A percentile compares a stretch with the other conserved stretches of the same genome.
Conservation (phyloP, 495 filamentous ascomycete genomes). For the Penicillium silybi region DNA sequence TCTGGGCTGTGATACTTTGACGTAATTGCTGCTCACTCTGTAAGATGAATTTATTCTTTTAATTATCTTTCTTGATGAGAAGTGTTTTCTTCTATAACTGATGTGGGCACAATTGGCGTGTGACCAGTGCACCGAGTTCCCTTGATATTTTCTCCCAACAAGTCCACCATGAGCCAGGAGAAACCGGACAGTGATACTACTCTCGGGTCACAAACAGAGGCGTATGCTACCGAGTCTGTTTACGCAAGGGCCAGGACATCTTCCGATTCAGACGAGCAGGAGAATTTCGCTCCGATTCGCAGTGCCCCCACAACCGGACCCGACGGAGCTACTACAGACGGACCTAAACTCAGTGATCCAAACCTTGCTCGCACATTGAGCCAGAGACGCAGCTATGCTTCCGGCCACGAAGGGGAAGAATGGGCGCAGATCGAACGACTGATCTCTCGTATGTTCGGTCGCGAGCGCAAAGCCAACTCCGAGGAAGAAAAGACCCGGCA, state of each 20-base stretch:
- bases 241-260: background rate
- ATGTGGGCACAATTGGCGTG: background rate
- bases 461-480: conserved; percentile 54
- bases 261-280: background rate
- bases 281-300: conserved; percentile 3
- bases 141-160: background rate
- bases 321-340: background rate
- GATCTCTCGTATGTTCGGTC: conserved; percentile 64
- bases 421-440: conserved; percentile 55
- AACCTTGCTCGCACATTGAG: conserved; percentile 50
- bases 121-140: background rate
- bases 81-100: background rate
- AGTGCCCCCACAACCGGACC: background rate
- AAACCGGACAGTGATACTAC: background rate
- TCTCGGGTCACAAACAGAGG: background rate
- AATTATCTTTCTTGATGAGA: background rate
- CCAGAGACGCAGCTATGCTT: conserved; percentile 40
- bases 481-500: conserved; percentile 62
- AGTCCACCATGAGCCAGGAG: background rate
- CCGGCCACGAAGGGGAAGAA: conserved; percentile 44
- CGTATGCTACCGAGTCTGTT: background rate
- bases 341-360: conserved; percentile 38
- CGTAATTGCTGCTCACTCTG: conserved; percentile 14
- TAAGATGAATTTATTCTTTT: background rate
- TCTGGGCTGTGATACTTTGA: conserved; percentile 13